Conservation (phyloP, 768 basidiomycete species). For the Coprinellus micaceus region DNA sequence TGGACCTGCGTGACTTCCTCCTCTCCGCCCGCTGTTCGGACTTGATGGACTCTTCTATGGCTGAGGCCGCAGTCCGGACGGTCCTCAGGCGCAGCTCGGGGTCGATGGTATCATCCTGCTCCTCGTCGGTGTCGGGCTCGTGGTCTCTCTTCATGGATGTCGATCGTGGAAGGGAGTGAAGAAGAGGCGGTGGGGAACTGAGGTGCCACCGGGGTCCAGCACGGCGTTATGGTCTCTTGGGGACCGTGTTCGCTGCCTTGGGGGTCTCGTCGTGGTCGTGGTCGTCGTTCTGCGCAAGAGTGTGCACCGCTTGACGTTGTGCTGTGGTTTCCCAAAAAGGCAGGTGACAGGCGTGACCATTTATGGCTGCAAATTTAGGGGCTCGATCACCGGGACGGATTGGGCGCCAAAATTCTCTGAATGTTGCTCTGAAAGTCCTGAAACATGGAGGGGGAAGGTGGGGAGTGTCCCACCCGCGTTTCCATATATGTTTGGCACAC, state of each 20-base stretch:
- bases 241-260: neutral
- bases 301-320: neutral
- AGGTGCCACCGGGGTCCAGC: conserved; percentile 9
- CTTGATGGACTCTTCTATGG: conserved; percentile 81
- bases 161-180: conserved; percentile 6
- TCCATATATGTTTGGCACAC: too few species aligned
- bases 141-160: conserved; percentile 41
- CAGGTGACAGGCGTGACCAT: too few species aligned
- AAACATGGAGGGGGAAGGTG: too few species aligned
- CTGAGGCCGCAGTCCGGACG: conserved; percentile 89
- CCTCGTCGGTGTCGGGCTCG: conserved; percentile 48
- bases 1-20: conserved; percentile 49
- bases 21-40: conserved; percentile 69
- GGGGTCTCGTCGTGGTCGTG: neutral
- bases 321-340: neutral
- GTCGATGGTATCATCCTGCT: conserved; percentile 70
- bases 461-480: too few species aligned
- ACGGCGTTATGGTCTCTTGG: conserved; percentile 2
- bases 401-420: too few species aligned
- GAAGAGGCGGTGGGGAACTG: neutral
- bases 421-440: too few species aligned
- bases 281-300: neutral
- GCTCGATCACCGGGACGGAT: too few species aligned
- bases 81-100: conserved; percentile 84
- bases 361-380: too few species aligned